Base-by-base conservation (phyloP, 176 grass and related monocot species). In the Triticum aestivum region DNA sequence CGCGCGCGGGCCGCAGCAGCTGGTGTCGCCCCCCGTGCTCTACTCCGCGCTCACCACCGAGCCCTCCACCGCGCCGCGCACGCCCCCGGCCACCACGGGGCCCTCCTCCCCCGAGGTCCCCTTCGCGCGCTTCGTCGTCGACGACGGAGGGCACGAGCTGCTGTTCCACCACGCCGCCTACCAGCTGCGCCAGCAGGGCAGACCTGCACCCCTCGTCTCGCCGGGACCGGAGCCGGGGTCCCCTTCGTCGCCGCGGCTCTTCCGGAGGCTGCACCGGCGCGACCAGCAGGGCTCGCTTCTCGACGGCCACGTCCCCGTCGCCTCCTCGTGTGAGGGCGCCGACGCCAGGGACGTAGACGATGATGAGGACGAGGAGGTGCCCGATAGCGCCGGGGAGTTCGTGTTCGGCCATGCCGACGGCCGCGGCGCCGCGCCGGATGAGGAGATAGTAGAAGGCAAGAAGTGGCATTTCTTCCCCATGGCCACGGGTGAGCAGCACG, bases 51-150 rank as follows among this genome's bases (percentile, higher is more conserved):
- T 89, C n/a, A 83, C 88, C 39, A 96, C 94, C 1, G 94, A 91
- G 56, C 94, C 94, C 5, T 96, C 94, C 74, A 96, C 94, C 49
- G 91, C 94, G 34, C 91, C 94, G n/a, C 67, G 91, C 21, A 96
- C 94, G 21, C 94, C 94, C 0, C 91, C 89, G 33, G 26, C 61
- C 73, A 8, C 38, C 39, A 95, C 93, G 61, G 92, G 63, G 56
- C 90, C 94, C 20, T 87, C 91, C 23, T 96, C 91, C 35, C 94
- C 94, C n/a, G 94, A 96, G 80, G 94, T 96, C 10, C 94, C 94
- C n/a, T 96, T 91, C 86, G 94, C 94, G 0, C 66, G 86, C 47
- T 89, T 41, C 72, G 69, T 41, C 72, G 67, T 63, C 33, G 51
- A 11, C 70, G 41, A 42, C 41, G 41, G 41, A 11, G 76, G 70